Evolutionary conservation across 2,329 filamentous ascomycete species (phyloP).

Genomic region (Penicillium griseofulvum): DNA sequence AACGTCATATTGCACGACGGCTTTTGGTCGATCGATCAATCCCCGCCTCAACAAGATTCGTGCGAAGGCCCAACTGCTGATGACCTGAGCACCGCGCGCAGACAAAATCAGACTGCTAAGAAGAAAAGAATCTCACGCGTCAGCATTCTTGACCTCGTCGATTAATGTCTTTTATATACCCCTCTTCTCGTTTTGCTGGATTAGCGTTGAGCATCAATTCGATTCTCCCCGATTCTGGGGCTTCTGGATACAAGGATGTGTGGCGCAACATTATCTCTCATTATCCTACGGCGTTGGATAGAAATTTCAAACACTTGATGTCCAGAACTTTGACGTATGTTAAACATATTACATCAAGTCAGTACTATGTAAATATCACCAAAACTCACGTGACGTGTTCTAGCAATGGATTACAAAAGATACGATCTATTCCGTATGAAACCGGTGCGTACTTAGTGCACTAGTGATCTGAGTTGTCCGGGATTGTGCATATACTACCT

Average conservation of each 20-base stretch:
- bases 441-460: too few relatives aligned
- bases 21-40: conserved; percentile 24
- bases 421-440: too few relatives aligned
- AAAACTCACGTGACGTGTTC: too few relatives aligned
- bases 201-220: not conserved
- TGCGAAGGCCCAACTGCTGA: conserved; percentile 5
- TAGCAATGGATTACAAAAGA: too few relatives aligned
- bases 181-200: not conserved
- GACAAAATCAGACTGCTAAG: conserved; percentile 11
- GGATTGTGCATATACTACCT: too few relatives aligned
- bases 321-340: too few relatives aligned
- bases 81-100: not conserved
- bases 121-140: conserved; percentile 35
- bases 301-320: not conserved
- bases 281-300: not conserved
- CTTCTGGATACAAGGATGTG: not conserved
- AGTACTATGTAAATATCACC: too few relatives aligned
- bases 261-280: not conserved
- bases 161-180: conserved; percentile 11
- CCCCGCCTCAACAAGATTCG: conserved; percentile 9
- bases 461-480: too few relatives aligned
- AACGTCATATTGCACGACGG: conserved; percentile 22
- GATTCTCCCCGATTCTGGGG: not conserved
- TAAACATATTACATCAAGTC: too few relatives aligned
- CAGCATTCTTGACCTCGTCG: conserved; percentile 34